Evolutionary conservation across 108 stramenopile species (phyloP).

Genomic region (Chaetoceros tenuissimus): DNA sequence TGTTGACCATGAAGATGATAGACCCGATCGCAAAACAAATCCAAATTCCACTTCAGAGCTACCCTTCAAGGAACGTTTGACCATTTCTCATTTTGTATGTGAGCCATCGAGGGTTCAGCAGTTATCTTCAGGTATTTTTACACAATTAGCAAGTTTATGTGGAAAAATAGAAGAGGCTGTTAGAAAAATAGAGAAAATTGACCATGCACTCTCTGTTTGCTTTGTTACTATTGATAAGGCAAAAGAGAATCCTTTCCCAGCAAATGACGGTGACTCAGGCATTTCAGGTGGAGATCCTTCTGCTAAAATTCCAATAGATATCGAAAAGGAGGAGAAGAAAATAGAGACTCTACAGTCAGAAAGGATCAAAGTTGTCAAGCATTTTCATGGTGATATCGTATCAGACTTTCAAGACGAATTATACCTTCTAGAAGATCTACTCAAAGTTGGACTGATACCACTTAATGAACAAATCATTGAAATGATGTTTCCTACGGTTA

Average conservation of each 20-base stretch:
- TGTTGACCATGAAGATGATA: slow-evolving; percentile 4
- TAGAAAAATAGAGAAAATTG: slow-evolving; percentile 43
- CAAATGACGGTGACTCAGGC: background rate
- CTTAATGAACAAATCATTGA: slow-evolving; percentile 83
- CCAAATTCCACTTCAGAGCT: slow-evolving; percentile 5
- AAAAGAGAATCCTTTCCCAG: background rate
- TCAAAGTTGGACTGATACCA: slow-evolving; percentile 73
- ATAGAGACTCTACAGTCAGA: slow-evolving; percentile 12
- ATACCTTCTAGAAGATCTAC: slow-evolving; percentile 69
- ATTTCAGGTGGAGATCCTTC: background rate
- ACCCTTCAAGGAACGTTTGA: slow-evolving; percentile 67
- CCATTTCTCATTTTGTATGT: slow-evolving; percentile 76
- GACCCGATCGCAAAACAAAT: background rate
- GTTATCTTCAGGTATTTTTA: slow-evolving; percentile 64
- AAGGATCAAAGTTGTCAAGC: slow-evolving; percentile 20
- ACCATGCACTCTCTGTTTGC: slow-evolving; percentile 1
- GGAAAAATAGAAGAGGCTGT: slow-evolving; percentile 65
- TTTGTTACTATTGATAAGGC: background rate
- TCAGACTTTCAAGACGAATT: slow-evolving; percentile 76
- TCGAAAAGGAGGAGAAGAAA: slow-evolving; percentile 28
- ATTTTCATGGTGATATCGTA: slow-evolving; percentile 40
- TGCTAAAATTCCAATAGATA: slow-evolving; percentile 3
- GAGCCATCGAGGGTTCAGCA: slow-evolving; percentile 62
- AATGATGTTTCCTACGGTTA: slow-evolving; percentile 85
- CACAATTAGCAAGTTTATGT: slow-evolving; percentile 64